Percentiles rank a stretch among this genome's conserved stretches.
Evolutionary conservation across 192 early-diverging fungal species (phyloP).

Genomic region (Allomyces arbusculus): DNA sequence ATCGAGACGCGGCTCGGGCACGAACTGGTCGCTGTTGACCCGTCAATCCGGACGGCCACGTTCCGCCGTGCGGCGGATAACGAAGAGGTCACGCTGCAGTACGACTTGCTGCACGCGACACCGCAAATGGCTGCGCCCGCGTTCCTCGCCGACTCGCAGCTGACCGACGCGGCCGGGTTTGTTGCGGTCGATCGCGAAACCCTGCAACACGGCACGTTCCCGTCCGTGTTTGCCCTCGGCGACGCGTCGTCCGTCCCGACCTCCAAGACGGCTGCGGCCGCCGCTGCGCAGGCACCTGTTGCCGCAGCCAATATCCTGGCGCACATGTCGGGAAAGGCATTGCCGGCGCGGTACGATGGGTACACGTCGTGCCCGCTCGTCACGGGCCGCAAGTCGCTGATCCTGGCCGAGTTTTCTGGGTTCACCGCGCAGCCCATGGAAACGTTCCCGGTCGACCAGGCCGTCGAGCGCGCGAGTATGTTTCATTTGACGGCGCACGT

Average conservation of each 20-base stretch:
- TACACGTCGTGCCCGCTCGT: slow-evolving; percentile 72
- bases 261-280: slow-evolving; percentile 80
- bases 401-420: slow-evolving; percentile 72
- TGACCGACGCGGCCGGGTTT: slow-evolving; percentile 60
- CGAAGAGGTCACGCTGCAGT: slow-evolving; percentile 36
- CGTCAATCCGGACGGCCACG: slow-evolving; percentile 41
- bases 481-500: slow-evolving; percentile 60
- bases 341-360: slow-evolving; percentile 40
- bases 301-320: slow-evolving; percentile 52
- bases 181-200: slow-evolving; percentile 64
- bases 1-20: slow-evolving; percentile 48
- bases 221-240: slow-evolving; percentile 61
- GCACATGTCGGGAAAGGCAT: slow-evolving; percentile 24
- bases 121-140: slow-evolving; percentile 62
- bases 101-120: slow-evolving; percentile 69
- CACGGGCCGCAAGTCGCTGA: slow-evolving; percentile 55
- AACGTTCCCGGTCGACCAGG: slow-evolving; percentile 70
- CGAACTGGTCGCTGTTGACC: slow-evolving; percentile 47
- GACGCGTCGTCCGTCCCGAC: slow-evolving; percentile 70
- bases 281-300: slow-evolving; percentile 53
- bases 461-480: slow-evolving; percentile 37
- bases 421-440: slow-evolving; percentile 49
- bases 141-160: slow-evolving; percentile 45
- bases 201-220: slow-evolving; percentile 52
- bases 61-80: slow-evolving; percentile 35